phyloP scores from a whole-genome alignment of 805 yeast species.

The Nadsonia fulvescens region DNA sequence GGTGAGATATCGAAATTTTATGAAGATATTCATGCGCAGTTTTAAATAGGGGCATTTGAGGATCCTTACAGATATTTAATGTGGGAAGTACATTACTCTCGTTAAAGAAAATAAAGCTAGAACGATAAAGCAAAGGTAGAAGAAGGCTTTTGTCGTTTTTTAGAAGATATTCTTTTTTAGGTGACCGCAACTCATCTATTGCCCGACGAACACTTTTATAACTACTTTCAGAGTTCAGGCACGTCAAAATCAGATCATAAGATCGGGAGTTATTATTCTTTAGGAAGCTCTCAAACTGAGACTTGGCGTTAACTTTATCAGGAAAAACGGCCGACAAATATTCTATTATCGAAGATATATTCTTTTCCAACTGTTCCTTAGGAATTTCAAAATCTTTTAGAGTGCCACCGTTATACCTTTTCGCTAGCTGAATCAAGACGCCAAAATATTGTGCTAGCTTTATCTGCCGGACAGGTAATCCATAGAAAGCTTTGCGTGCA shows the following conservation, averaged over 20 bases:
- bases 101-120: constrained; percentile 45
- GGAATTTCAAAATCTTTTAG: too few relatives aligned
- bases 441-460: constrained; percentile 28
- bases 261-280: too few relatives aligned
- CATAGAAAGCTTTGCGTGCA: constrained; percentile 45
- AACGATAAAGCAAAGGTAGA: constrained; percentile 34
- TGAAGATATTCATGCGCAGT: constrained; percentile 38
- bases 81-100: constrained; percentile 41
- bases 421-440: constrained; percentile 4
- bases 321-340: constrained; percentile 51
- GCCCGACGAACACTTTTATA: too few relatives aligned
- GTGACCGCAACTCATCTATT: constrained; percentile 15
- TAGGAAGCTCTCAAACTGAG: too few relatives aligned
- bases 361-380: constrained; percentile 11
- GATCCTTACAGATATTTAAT: constrained; percentile 27
- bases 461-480: constrained; percentile 47
- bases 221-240: too few relatives aligned
- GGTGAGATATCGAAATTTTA: constrained; percentile 39
- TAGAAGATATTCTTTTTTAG: background rate
- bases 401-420: constrained; percentile 3
- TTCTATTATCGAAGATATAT: constrained; percentile 22
- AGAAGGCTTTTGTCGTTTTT: constrained; percentile 1
- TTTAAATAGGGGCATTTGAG: constrained; percentile 15
- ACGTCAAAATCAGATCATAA: too few relatives aligned
- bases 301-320: constrained; percentile 27